Conservation (phyloP, 768 basidiomycete genomes). For the Russula foetens region DNA sequence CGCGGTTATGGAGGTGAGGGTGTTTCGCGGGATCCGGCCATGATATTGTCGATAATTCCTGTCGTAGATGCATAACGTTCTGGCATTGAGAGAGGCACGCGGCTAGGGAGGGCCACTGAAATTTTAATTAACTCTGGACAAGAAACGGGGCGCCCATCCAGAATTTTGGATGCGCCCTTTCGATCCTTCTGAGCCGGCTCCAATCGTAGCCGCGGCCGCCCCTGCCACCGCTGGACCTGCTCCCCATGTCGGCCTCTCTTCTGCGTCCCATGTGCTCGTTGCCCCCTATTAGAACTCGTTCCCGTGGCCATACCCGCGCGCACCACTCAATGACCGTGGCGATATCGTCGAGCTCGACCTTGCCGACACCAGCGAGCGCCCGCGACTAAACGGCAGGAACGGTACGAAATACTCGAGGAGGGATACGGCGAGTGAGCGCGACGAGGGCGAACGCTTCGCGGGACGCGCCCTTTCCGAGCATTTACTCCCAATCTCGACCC, state of each 20-base stretch:
- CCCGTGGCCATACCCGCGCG: constrained; percentile 62
- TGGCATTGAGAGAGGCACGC: no score
- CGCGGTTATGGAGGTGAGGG: no score
- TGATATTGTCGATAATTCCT: no score
- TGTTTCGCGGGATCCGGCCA: no score
- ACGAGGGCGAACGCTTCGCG: no score
- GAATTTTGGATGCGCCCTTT: no score
- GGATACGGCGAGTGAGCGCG: constrained; percentile 31
- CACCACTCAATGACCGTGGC: constrained; percentile 37
- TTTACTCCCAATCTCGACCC: no score
- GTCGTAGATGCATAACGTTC: no score
- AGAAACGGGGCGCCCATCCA: no score
- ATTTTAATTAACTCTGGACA: no score
- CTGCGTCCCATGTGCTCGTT: constrained; percentile 31
- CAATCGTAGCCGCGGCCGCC: not conserved
- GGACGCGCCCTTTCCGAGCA: constrained; percentile 27
- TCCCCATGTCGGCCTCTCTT: not conserved
- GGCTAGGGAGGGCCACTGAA: no score
- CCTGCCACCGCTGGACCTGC: no score
- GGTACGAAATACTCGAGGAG: constrained; percentile 26
- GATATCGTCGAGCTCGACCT: constrained; percentile 75
- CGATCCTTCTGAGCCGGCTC: not conserved
- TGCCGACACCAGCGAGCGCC: constrained; percentile 47
- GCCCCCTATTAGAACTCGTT: constrained; percentile 60
- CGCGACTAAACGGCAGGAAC: constrained; percentile 25